A percentile compares a stretch with the other conserved stretches of the same genome.
These are phyloP conservation scores for Zygnema circumcarinatum DNA, from an alignment of 139 green algal genomes.

Conservation along the genomic window DNA sequence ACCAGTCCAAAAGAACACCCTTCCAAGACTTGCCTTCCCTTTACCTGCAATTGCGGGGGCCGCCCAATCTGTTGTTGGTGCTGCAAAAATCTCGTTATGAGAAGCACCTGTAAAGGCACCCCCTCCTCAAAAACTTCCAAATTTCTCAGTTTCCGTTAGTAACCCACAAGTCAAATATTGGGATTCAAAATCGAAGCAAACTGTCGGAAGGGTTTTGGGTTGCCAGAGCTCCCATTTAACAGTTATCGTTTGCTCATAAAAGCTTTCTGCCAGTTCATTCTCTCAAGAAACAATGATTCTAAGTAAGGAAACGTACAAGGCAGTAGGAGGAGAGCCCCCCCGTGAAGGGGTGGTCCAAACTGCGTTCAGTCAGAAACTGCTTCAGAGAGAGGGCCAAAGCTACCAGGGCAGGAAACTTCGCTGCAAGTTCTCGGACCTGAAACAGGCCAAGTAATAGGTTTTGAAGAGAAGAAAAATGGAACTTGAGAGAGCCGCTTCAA, in stretches of 20 bases:
- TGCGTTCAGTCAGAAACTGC: slow-evolving; percentile 50
- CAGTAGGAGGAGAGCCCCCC: slow-evolving; percentile 50
- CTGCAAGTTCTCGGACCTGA: slow-evolving; percentile 43
- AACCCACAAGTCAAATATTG: not conserved
- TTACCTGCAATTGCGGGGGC: slow-evolving; percentile 8
- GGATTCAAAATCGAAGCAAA: no score
- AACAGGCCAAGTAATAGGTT: not conserved
- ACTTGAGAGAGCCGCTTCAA: no score
- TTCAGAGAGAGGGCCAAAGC: slow-evolving; percentile 43
- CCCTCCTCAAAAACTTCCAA: no score
- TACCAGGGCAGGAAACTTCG: slow-evolving; percentile 35
- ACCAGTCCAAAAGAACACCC: no score
- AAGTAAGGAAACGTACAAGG: slow-evolving; percentile 24
- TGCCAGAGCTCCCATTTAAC: no score
- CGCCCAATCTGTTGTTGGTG: slow-evolving; percentile 33
- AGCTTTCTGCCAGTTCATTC: no score
- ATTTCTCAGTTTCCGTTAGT: not conserved
- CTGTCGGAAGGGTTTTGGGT: no score
- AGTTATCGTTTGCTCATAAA: no score
- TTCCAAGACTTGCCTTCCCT: not conserved
- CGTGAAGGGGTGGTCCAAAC: slow-evolving; percentile 43
- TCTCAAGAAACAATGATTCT: no score
- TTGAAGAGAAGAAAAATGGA: slow-evolving; percentile 13
- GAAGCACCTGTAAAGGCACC: slow-evolving; percentile 34
- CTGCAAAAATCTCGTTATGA: slow-evolving; percentile 57